phyloP scores from a whole-genome alignment of 768 basidiomycete species.

The Saitozyma sp. region DNA sequence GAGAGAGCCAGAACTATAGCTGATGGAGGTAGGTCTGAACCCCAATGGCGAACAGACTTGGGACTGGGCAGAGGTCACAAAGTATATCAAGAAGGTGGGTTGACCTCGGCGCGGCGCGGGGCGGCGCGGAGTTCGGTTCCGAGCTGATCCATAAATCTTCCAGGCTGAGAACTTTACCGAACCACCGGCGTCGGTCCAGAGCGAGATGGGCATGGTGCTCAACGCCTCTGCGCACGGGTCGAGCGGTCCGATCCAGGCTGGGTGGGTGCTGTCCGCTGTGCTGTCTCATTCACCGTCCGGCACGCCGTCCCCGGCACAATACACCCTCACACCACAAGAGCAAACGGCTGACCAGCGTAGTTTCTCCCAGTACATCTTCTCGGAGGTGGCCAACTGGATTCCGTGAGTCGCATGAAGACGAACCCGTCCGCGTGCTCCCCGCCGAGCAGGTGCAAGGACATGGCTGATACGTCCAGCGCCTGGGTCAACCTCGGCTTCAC shows the following conservation, averaged over 20 bases:
- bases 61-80: constrained; percentile 44
- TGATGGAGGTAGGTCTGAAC: constrained; percentile 50
- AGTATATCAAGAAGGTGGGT: constrained; percentile 50
- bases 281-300: too few species aligned
- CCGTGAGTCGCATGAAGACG: constrained; percentile 52
- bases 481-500: constrained; percentile 36
- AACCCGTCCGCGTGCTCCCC: constrained; percentile 10
- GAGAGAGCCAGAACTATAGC: background rate
- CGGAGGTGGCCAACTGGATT: constrained; percentile 62
- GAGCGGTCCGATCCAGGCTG: constrained; percentile 60
- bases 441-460: constrained; percentile 49
- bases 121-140: background rate
- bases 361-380: constrained; percentile 55
- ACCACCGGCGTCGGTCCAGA: constrained; percentile 55
- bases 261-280: constrained; percentile 46
- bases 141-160: constrained; percentile 53
- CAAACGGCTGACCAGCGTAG: constrained; percentile 7
- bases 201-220: constrained; percentile 57
- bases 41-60: constrained; percentile 39
- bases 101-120: background rate
- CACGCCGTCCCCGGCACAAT: too few species aligned
- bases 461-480: constrained; percentile 56
- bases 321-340: background rate
- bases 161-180: constrained; percentile 63
- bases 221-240: constrained; percentile 59